Percentiles rank a stretch among this genome's conserved stretches.
phyloP scores from a whole-genome alignment of 805 yeast species.

The Naumovozyma baii region DNA sequence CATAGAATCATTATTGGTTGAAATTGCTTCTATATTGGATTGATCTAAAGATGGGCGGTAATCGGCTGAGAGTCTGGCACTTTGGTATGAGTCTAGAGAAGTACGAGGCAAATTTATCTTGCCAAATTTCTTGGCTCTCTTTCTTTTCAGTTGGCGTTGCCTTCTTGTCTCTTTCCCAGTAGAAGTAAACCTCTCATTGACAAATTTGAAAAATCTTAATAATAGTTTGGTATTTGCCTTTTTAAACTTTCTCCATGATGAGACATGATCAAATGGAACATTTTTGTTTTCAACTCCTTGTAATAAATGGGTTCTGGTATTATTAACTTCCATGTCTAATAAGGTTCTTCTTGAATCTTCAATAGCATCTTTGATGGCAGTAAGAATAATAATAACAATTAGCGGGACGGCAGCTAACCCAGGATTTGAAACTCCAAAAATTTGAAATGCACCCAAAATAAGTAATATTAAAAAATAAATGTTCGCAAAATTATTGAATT shows the following conservation, averaged over 20 bases:
- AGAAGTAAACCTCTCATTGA: slow-evolving; percentile 25
- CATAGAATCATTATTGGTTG: slow-evolving; percentile 44
- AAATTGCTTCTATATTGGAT: slow-evolving; percentile 30
- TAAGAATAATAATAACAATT: slow-evolving; percentile 63
- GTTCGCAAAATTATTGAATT: slow-evolving; percentile 86
- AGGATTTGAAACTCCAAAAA: slow-evolving; percentile 77
- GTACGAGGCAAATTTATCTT: slow-evolving; percentile 25
- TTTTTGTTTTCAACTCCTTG: slow-evolving; percentile 48
- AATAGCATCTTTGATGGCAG: slow-evolving; percentile 71
- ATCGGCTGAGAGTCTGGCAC: slow-evolving; percentile 26
- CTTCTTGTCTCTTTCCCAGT: slow-evolving; percentile 29
- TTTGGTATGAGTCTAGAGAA: slow-evolving; percentile 31
- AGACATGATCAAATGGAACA: slow-evolving; percentile 52
- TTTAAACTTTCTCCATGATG: slow-evolving; percentile 62
- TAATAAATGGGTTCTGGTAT: slow-evolving; percentile 60
- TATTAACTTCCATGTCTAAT: slow-evolving; percentile 66
- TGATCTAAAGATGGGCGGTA: slow-evolving; percentile 19
- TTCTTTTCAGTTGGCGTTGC: slow-evolving; percentile 6
- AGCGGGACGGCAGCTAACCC: slow-evolving; percentile 68
- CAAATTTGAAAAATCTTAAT: slow-evolving; percentile 18
- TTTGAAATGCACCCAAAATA: slow-evolving; percentile 66
- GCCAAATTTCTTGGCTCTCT: slow-evolving; percentile 5
- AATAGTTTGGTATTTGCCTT: slow-evolving; percentile 36
- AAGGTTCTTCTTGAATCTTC: slow-evolving; percentile 73
- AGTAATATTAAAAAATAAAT: slow-evolving; percentile 71